Percentiles rank a stretch among this genome's conserved stretches.
These are phyloP conservation scores for Apiospora pterosperma DNA, from an alignment of 2,329 filamentous ascomycete species.

Conservation along the genomic window DNA sequence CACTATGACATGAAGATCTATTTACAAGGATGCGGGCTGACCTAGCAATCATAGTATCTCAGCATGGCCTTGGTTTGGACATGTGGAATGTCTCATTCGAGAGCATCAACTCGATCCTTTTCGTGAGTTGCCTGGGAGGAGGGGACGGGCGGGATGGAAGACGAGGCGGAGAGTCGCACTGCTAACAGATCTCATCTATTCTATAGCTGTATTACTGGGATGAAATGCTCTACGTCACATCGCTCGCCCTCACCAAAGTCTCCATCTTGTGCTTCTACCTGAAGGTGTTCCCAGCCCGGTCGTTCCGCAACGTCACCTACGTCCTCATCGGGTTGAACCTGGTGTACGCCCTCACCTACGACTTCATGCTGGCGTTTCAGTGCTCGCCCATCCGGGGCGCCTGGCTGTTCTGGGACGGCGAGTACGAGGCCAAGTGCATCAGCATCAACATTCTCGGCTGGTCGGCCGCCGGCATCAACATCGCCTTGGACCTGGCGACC, in stretches of 20 bases:
- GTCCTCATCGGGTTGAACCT: constrained; percentile 26
- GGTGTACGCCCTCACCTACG: constrained; percentile 21
- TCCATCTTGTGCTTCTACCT: constrained; percentile 36
- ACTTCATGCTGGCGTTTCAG: constrained; percentile 25
- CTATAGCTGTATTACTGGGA: constrained; percentile 25
- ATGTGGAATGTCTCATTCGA: constrained; percentile 41
- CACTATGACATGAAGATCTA: neutral
- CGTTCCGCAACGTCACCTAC: constrained; percentile 21
- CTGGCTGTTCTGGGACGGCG: constrained; percentile 29
- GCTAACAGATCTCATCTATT: neutral
- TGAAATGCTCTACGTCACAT: constrained; percentile 26
- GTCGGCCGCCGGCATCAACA: constrained; percentile 29
- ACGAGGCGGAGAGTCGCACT: neutral
- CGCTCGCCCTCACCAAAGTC: constrained; percentile 29
- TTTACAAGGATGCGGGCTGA: neutral
- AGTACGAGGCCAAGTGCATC: constrained; percentile 26
- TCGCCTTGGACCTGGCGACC: constrained; percentile 25
- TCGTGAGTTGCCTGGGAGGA: constrained; percentile 18
- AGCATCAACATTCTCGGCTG: constrained; percentile 29
- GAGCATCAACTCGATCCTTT: constrained; percentile 38
- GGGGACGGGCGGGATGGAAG: neutral
- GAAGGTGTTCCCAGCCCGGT: constrained; percentile 27
- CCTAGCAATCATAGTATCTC: constrained; percentile 26
- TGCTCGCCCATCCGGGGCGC: constrained; percentile 26
- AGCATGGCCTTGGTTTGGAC: constrained; percentile 38